These are phyloP conservation scores for Xylaria sp. DNA, from an alignment of 2,329 filamentous ascomycete genomes.

Conservation along the genomic window DNA sequence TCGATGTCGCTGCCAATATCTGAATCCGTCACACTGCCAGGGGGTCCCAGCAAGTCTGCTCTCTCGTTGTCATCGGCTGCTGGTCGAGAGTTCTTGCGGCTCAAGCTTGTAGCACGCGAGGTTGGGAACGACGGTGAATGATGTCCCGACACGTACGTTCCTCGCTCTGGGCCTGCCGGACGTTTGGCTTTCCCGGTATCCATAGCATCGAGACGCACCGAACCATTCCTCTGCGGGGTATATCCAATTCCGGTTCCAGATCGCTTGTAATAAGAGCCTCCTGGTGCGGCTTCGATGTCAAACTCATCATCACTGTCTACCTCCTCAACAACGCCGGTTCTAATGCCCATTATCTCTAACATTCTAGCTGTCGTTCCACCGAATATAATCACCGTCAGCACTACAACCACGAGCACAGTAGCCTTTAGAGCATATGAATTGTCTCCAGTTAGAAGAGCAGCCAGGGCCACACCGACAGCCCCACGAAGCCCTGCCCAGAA, in stretches of 20 bases:
- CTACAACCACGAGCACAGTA: conserved; percentile 95
- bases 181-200: conserved; percentile 35
- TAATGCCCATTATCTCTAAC: conserved; percentile 96
- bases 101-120: conserved; percentile 51
- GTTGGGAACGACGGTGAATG: conserved; percentile 49
- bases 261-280: conserved; percentile 79
- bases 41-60: conserved; percentile 57
- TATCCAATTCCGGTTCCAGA: conserved; percentile 78
- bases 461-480: conserved; percentile 92
- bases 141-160: conserved; percentile 58
- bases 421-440: conserved; percentile 84
- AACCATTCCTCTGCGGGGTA: conserved; percentile 67
- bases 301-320: conserved; percentile 98
- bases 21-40: conserved; percentile 53
- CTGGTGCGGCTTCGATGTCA: conserved; percentile 80
- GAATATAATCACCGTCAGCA: conserved; percentile 98
- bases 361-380: conserved; percentile 96
- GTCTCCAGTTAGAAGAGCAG: conserved; percentile 80
- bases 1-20: conserved; percentile 68
- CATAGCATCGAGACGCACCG: conserved; percentile 60
- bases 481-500: conserved; percentile 97
- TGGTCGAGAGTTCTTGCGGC: conserved; percentile 53
- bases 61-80: conserved; percentile 53
- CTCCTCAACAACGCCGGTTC: conserved; percentile 94
- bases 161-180: conserved; percentile 37